A percentile compares a stretch with the other conserved stretches of the same genome.
These are phyloP conservation scores for Aspergillus bertholletiae DNA, from an alignment of 495 filamentous ascomycete species.

Conservation along the genomic window DNA sequence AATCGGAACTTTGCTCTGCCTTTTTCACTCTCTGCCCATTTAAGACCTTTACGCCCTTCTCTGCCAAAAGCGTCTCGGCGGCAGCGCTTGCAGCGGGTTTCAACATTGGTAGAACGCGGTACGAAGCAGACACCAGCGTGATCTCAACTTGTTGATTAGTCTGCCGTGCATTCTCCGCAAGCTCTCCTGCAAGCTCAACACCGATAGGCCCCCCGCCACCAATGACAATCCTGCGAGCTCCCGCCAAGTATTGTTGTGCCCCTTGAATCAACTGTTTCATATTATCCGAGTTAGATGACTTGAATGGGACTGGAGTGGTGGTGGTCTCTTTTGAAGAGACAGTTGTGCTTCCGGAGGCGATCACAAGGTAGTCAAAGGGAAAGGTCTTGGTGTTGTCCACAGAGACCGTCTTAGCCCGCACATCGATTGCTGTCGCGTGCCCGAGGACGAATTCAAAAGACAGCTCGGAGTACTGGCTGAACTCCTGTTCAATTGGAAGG, in stretches of 20 bases:
- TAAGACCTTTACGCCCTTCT: slow-evolving; percentile 19
- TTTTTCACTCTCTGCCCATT: slow-evolving; percentile 18
- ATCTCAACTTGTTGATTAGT: slow-evolving; percentile 39
- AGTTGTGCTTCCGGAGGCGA: slow-evolving; percentile 49
- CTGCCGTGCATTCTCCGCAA: slow-evolving; percentile 45
- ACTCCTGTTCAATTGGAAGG: slow-evolving; percentile 46
- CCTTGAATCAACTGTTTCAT: slow-evolving; percentile 37
- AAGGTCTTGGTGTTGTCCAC: slow-evolving; percentile 34
- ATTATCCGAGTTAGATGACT: slow-evolving; percentile 38
- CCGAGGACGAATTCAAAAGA: slow-evolving; percentile 57
- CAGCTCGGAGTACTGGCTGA: slow-evolving; percentile 44
- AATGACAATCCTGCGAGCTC: slow-evolving; percentile 58
- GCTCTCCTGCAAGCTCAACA: slow-evolving; percentile 60
- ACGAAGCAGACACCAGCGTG: slow-evolving; percentile 40
- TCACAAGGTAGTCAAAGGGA: slow-evolving; percentile 52
- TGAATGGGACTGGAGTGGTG: slow-evolving; percentile 50
- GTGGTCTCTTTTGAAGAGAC: slow-evolving; percentile 36
- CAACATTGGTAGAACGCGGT: slow-evolving; percentile 30
- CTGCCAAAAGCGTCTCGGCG: slow-evolving; percentile 24
- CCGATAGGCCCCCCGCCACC: slow-evolving; percentile 68
- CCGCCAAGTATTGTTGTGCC: slow-evolving; percentile 42
- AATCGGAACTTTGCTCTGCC: slow-evolving; percentile 7
- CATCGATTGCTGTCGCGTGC: slow-evolving; percentile 47
- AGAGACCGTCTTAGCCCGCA: slow-evolving; percentile 35
- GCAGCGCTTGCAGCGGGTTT: slow-evolving; percentile 21